These are phyloP conservation scores for Plasmodium cynomolgi DNA, from an alignment of 169 alveolate species.

Conservation along the genomic window DNA sequence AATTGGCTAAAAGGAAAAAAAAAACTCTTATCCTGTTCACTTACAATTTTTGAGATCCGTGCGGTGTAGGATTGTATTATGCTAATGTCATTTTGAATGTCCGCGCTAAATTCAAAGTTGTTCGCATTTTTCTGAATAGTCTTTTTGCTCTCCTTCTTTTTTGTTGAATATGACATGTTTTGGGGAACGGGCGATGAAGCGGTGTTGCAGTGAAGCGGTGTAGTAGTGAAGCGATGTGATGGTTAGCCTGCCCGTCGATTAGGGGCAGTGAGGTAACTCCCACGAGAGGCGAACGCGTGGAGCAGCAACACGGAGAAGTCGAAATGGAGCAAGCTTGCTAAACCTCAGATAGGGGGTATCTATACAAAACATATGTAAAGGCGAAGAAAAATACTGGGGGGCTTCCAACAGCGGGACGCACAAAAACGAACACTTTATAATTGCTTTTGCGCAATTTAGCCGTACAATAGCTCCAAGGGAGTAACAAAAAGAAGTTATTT, in stretches of 20 bases:
- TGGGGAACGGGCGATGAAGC: background rate
- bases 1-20: background rate
- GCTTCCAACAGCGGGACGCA: background rate
- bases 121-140: background rate
- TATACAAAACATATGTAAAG: background rate
- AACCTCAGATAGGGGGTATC: background rate
- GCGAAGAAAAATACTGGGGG: background rate
- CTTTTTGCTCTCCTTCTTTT: slow-evolving; percentile 18
- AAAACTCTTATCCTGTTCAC: background rate
- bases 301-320: background rate
- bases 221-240: background rate
- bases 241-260: background rate
- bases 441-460: background rate
- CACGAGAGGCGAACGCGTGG: background rate
- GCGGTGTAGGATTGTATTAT: slow-evolving; percentile 42
- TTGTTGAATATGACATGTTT: slow-evolving; percentile 72
- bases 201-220: background rate
- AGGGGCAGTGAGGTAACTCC: background rate
- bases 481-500: background rate
- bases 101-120: slow-evolving; percentile 34
- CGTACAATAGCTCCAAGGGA: background rate
- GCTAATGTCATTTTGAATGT: slow-evolving; percentile 55
- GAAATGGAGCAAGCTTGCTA: background rate
- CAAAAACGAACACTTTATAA: background rate
- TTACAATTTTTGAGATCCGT: slow-evolving; percentile 52